Conservation (phyloP, 2,329 filamentous ascomycete species). For the Aureobasidium sp. region DNA sequence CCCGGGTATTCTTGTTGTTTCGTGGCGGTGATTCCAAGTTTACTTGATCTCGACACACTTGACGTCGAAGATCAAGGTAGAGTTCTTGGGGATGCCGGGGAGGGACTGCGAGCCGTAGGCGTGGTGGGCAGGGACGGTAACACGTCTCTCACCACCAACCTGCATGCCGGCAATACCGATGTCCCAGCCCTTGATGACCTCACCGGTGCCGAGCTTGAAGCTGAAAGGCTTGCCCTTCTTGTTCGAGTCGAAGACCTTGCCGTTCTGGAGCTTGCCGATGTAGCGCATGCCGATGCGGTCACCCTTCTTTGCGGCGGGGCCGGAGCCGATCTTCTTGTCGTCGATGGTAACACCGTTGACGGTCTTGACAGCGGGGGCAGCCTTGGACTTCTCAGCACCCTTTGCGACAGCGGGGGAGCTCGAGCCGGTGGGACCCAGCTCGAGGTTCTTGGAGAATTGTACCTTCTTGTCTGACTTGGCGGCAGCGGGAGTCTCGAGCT, state of each 20-base stretch:
- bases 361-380: conserved; percentile 61
- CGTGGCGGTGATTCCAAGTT: conserved; percentile 13
- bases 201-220: conserved; percentile 88
- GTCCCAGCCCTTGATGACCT: conserved; percentile 99
- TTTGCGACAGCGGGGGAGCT: conserved; percentile 37
- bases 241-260: conserved; percentile 95
- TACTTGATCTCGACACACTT: conserved; percentile 46
- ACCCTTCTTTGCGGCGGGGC: conserved; percentile 80
- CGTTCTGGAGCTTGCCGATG: conserved; percentile 88
- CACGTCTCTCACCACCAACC: conserved; percentile 84
- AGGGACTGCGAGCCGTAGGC: conserved; percentile 80
- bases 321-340: conserved; percentile 86
- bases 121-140: conserved; percentile 79
- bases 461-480: conserved; percentile 83
- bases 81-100: conserved; percentile 85
- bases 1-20: conserved; percentile 3
- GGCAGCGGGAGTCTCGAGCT: conserved; percentile 45
- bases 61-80: conserved; percentile 80
- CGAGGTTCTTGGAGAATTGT: conserved; percentile 97
- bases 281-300: conserved; percentile 91
- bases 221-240: conserved; percentile 98
- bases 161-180: conserved; percentile 88
- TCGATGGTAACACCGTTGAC: conserved; percentile 88
- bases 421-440: conserved; percentile 84
- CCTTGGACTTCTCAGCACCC: conserved; percentile 39